Base-by-base conservation (phyloP, 2,329 filamentous ascomycete species). In the Colletotrichum chlorophyti region DNA sequence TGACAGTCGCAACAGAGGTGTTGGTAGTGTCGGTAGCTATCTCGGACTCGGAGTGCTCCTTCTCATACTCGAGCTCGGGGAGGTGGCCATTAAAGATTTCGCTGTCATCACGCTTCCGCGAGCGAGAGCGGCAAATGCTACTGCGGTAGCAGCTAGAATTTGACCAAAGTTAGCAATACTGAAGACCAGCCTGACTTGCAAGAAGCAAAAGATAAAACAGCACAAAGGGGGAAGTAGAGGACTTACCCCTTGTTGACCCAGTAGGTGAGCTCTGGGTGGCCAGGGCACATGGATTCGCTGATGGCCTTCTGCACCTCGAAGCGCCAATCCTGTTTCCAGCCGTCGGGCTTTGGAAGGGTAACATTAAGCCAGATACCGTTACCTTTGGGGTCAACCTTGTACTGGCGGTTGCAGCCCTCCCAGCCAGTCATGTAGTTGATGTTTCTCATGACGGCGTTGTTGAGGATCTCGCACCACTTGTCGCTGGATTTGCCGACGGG, bases 401-500 rank as follows among this genome's bases (percentile, higher is more conserved):
- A 57, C 3, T 35, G 19, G 12, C 47, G 38, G 17, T 57, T 31
- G 24, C 53, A 57, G 15, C 17, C 27, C 14, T 50, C 17, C 26
- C 29, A 41, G 29, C 10, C 17, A 11, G 37, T 37, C 9, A 15
- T 4, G 12, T 37, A 40, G 8, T 42, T 42, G 45, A n/a, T 42
- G 27, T 31, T 35, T 24, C 19, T 6, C 19, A 26, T 17, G 47
- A 52, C 29, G n/a, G 26, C 29, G 10, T 17, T 17, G 9, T 27
- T 29, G 37, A 57, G 38, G 15, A 52, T 57, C 14, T 43, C 53
- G 12, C 47, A 52, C 53, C 53, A 52, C 17, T 45, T 23, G 17
- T 49, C 17, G 38, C 53, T 57, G 11, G 47, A 43, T 15, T 45
- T 26, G 26, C 53, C 53, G 8, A 52, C 48, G 4, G 47, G 47